Percentiles rank a stretch among this genome's conserved stretches.
Evolutionary conservation across 2,329 filamentous ascomycete genomes (phyloP).

Genomic region (Cladophialophora chaetospira): DNA sequence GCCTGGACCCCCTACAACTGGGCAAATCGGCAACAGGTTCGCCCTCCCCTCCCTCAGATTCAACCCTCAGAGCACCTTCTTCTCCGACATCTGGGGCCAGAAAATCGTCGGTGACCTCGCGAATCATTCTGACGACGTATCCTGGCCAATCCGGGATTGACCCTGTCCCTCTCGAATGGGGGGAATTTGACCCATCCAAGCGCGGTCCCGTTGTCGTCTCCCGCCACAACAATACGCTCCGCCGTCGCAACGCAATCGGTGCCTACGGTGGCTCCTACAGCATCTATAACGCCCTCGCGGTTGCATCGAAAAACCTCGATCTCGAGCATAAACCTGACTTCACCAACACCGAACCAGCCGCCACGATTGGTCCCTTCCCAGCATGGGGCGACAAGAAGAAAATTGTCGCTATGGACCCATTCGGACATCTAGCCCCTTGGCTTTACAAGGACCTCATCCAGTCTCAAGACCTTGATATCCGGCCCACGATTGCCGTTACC

Average conservation of each 20-base stretch:
- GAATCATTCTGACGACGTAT: constrained; percentile 78
- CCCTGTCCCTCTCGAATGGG: constrained; percentile 87
- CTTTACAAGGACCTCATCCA: constrained; percentile 77
- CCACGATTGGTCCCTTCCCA: constrained; percentile 81
- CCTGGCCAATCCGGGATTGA: constrained; percentile 93
- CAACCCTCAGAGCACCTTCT: constrained; percentile 18
- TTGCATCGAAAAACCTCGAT: constrained; percentile 86
- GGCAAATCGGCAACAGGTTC: constrained; percentile 23
- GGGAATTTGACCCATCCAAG: constrained; percentile 69
- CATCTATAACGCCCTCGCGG: constrained; percentile 90
- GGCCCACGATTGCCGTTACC: constrained; percentile 88
- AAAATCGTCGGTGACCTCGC: constrained; percentile 46
- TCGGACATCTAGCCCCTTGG: constrained; percentile 83
- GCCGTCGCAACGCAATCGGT: constrained; percentile 73
- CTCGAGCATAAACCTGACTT: constrained; percentile 77
- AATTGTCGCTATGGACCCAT: constrained; percentile 97
- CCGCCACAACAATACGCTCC: constrained; percentile 71
- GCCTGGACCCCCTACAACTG: constrained; percentile 30
- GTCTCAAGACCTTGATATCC: constrained; percentile 78
- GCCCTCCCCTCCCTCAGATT: constrained; percentile 20
- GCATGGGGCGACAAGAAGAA: constrained; percentile 89
- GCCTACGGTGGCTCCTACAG: constrained; percentile 89
- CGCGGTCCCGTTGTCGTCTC: constrained; percentile 90
- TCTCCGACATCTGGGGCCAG: constrained; percentile 25
- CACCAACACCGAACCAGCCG: constrained; percentile 89